Evolutionary conservation across 1,139 yeast species (phyloP).

Genomic region (Blastobotrys raffinosifermentans): DNA sequence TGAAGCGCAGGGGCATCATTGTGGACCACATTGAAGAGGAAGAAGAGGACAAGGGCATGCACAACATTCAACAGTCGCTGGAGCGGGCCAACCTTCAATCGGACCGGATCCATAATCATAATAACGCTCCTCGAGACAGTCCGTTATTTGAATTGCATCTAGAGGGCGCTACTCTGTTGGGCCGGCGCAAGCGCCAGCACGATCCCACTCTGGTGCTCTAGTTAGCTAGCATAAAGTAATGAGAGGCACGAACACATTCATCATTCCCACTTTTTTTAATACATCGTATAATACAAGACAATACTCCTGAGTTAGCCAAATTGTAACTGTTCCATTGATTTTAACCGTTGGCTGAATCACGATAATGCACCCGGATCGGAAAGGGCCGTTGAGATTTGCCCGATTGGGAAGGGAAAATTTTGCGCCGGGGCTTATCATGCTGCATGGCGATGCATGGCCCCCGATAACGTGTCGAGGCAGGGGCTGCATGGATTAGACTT

Average conservation of each 20-base stretch:
- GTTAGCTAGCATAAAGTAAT: too few species aligned
- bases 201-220: too few species aligned
- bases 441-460: too few species aligned
- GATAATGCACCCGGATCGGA: too few species aligned
- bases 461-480: too few species aligned
- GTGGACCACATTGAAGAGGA: conserved; percentile 25
- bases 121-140: conserved; percentile 23
- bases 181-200: conserved; percentile 37
- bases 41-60: conserved; percentile 24
- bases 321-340: conserved; percentile 1
- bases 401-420: too few species aligned
- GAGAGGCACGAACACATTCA: too few species aligned
- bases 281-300: not conserved
- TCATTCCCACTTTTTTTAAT: conserved; percentile 1
- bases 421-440: too few species aligned
- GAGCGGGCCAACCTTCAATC: conserved; percentile 20
- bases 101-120: conserved; percentile 19
- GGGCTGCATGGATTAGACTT: too few species aligned
- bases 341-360: too few species aligned
- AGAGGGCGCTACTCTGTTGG: conserved; percentile 75
- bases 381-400: too few species aligned
- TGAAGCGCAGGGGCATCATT: conserved; percentile 29
- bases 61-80: conserved; percentile 20
- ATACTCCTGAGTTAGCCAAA: conserved; percentile 3
- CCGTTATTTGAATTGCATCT: conserved; percentile 60